phyloP scores from a whole-genome alignment of 108 stramenopile genomes.

The Epipyxis sp. region DNA sequence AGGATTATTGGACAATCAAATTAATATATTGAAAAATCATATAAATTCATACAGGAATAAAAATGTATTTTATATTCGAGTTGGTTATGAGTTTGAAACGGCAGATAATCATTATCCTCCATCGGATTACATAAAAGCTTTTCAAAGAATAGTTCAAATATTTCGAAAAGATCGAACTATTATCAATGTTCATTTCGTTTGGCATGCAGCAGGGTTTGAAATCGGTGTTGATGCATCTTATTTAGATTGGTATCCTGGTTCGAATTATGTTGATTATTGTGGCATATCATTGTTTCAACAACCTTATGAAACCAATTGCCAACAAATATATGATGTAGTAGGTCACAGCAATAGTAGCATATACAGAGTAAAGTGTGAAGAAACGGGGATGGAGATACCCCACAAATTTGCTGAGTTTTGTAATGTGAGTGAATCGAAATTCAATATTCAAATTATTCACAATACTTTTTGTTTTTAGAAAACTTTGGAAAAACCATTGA shows the following conservation, averaged over 20 bases:
- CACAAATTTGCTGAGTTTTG: neutral
- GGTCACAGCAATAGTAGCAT: too few species aligned
- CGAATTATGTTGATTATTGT: constrained; percentile 22
- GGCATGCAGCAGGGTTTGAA: constrained; percentile 7
- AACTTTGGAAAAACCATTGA: constrained; percentile 52
- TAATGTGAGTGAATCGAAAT: neutral
- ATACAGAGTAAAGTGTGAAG: too few species aligned
- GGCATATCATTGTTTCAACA: constrained; percentile 38
- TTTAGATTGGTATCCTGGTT: constrained; percentile 29
- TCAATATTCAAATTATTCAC: neutral
- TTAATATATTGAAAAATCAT: neutral
- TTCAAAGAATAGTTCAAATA: neutral
- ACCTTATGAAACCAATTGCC: constrained; percentile 27
- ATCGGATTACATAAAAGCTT: neutral
- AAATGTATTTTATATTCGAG: constrained; percentile 13
- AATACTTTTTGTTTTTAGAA: neutral
- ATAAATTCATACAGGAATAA: neutral
- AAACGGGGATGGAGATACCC: neutral
- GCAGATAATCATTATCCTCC: constrained; percentile 4
- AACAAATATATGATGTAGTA: neutral
- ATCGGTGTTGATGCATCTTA: neutral
- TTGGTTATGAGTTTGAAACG: constrained; percentile 37
- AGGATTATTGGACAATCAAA: constrained; percentile 1
- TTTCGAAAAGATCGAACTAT: neutral
- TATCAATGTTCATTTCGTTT: constrained; percentile 23